phyloP scores from a whole-genome alignment of 2,329 filamentous ascomycete genomes.

The Lachnellula occidentalis region DNA sequence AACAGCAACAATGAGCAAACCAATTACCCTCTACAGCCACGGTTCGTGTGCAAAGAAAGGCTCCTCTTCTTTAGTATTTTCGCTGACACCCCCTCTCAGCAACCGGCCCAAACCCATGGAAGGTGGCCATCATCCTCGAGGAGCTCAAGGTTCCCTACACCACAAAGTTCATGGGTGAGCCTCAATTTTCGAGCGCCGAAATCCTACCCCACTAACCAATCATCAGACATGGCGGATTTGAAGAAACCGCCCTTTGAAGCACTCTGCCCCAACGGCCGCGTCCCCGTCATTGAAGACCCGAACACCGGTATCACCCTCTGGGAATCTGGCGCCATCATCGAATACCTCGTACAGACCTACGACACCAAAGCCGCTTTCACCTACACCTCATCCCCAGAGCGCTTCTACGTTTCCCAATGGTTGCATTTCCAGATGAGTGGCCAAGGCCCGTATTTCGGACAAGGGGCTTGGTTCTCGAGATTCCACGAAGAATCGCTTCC shows the following conservation, averaged over 20 bases:
- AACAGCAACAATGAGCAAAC: not conserved
- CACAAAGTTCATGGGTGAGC: not conserved
- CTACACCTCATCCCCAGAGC: slow-evolving; percentile 29
- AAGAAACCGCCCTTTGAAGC: slow-evolving; percentile 35
- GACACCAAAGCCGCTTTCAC: slow-evolving; percentile 33
- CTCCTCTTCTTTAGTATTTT: not conserved
- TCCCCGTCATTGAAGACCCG: slow-evolving; percentile 33
- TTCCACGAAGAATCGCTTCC: slow-evolving; percentile 36
- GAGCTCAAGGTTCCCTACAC: not conserved
- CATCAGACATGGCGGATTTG: slow-evolving; percentile 34
- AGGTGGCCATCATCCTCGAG: slow-evolving; percentile 12
- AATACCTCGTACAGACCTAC: slow-evolving; percentile 33
- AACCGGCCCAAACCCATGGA: not conserved
- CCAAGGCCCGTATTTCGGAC: slow-evolving; percentile 38
- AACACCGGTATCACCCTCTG: slow-evolving; percentile 38
- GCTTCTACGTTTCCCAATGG: slow-evolving; percentile 33
- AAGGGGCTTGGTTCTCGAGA: slow-evolving; percentile 29
- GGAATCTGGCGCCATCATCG: slow-evolving; percentile 41
- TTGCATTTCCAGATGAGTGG: slow-evolving; percentile 36
- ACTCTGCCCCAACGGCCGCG: slow-evolving; percentile 25
- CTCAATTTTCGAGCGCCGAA: not conserved
- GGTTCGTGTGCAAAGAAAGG: not conserved
- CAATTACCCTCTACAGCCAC: slow-evolving; percentile 3
- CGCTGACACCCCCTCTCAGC: not conserved
- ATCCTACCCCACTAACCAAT: slow-evolving; percentile 7